Evolutionary conservation across 208 protist species (phyloP), one percentile per base, ranked within the genome.

Genomic region (Tritrichomonas foetus): DNA sequence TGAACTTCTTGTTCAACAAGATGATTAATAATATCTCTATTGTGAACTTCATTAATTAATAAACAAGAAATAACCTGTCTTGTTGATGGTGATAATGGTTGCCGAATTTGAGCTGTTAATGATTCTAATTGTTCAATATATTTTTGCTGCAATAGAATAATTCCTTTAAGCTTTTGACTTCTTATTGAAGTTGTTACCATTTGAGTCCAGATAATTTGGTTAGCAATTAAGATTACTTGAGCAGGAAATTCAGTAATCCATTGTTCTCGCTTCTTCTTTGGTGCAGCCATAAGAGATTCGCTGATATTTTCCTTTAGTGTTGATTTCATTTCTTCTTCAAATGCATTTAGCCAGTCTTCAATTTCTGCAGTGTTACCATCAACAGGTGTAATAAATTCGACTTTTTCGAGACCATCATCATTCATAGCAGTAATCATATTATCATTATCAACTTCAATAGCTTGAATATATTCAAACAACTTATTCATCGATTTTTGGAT

Each of bases 401-500:
- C 94, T 41, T 33, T 50, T 69, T 95, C 94, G 39, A 94, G 93
- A 33, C 96, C 96, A 27, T 92, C 64, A 22, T 95, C 96, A 89
- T 94, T 75, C 95, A 97, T 96, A 27, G 66, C 72, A 47, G 94
- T 98, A 95, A 95, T 97, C 96, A 61, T 95, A n/a, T 97, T 95
- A 36, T 97, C 95, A 30, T 96, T 95, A 93, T 97, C 97, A 14
- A 96, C 96, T 1, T 96, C 94, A 69, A 97, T 93, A 50, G 82
- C 94, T 8, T 92, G 13, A 39, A 99, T 95, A n/a, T 97, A 98
- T 94, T 99, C 98, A 95, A 99, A 99, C 96, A 98, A 99, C 95
- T 99, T 99, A 57, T 97, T 97, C 74, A 99, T 96, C 95, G 99
- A 98, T 74, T 97, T 97, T 97, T 99, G 98, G 66, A 99, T 97